Evolutionary conservation across 495 filamentous ascomycete species (phyloP), one percentile per base, ranked within the genome.

Genomic region (Neurospora terricola): DNA sequence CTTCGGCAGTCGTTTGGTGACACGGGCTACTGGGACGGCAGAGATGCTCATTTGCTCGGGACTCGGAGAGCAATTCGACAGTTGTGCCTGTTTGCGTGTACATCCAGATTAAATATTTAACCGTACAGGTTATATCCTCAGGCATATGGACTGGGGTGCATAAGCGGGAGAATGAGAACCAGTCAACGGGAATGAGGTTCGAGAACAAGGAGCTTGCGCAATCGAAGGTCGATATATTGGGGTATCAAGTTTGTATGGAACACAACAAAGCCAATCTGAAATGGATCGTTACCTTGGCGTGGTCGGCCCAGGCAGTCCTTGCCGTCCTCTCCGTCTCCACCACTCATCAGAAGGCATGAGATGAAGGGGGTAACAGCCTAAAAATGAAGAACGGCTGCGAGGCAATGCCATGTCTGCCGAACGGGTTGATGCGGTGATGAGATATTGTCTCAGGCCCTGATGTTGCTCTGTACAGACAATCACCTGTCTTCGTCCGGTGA

Each of bases 1-100:
- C 40, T 39, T 75, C 73, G 73, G 75, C 75, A 77, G 75, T 77
- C 75, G 38, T 18, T 36, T 69, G 36, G 66, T 75, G 73, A 45
- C 66, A 48, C 71, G 42, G 62, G 71, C 43, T 27, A n/a, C 21
- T 62, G 34, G 21, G 36, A 38, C 16, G 70, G 34, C 70, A 71
- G 27, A 42, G 38, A 40, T 39, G 70, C 69, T 73, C 62, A 68
- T 74, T 76, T 70, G 72, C 70, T 70, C 75, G 72, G 70, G 72
- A 74, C 40, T 74, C 72, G 18, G 43, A 43, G 70, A 62, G 70
- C 12, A 43, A 23, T 37, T 40, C 9, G 40, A 14, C 42, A 23
- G 27, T 34, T 34, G 54, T 30, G 27, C 70, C 30, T 27, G 14
- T 70, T 18, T 36, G 21, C 34, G 21, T 48, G 30, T 69, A 70